Conservation (phyloP, 495 filamentous ascomycete genomes). For the Aspergillus ellipticus region DNA sequence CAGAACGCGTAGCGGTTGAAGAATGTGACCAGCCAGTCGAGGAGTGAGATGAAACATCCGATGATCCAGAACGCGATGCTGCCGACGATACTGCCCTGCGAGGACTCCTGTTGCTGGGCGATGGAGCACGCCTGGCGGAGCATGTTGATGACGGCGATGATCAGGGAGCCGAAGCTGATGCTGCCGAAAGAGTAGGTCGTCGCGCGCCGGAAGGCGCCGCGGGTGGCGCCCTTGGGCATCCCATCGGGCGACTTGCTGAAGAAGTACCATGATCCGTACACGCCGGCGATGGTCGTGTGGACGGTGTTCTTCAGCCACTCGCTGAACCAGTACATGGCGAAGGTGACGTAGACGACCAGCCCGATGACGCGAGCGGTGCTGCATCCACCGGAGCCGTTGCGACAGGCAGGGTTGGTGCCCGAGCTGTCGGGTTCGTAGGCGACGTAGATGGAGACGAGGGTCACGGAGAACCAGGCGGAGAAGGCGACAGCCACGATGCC, state of each 20-base stretch:
- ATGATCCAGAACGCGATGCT: slow-evolving; percentile 67
- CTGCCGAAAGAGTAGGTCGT: slow-evolving; percentile 90
- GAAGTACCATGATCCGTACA: slow-evolving; percentile 95
- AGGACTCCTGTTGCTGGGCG: slow-evolving; percentile 59
- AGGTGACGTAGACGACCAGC: slow-evolving; percentile 79
- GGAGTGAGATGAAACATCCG: slow-evolving; percentile 68
- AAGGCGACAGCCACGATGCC: slow-evolving; percentile 72
- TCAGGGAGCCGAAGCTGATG: slow-evolving; percentile 77
- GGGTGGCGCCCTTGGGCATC: slow-evolving; percentile 70
- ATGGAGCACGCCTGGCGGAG: slow-evolving; percentile 73
- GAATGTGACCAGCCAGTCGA: slow-evolving; percentile 77
- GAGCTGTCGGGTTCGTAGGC: slow-evolving; percentile 63
- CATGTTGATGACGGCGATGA: slow-evolving; percentile 85
- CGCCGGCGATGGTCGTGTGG: slow-evolving; percentile 79
- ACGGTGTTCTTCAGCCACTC: slow-evolving; percentile 92
- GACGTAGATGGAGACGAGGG: slow-evolving; percentile 65
- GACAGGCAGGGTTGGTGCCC: slow-evolving; percentile 59
- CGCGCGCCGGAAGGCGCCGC: slow-evolving; percentile 67
- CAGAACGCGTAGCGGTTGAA: slow-evolving; percentile 81
- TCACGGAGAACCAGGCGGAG: slow-evolving; percentile 61
- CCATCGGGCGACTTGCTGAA: slow-evolving; percentile 54
- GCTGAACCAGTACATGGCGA: slow-evolving; percentile 87
- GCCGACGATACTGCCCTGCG: slow-evolving; percentile 65
- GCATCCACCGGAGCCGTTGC: slow-evolving; percentile 61
- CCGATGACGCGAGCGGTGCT: slow-evolving; percentile 74